These are phyloP conservation scores for Talaromyces islandicus DNA, from an alignment of 2,329 filamentous ascomycete genomes.

Conservation along the genomic window DNA sequence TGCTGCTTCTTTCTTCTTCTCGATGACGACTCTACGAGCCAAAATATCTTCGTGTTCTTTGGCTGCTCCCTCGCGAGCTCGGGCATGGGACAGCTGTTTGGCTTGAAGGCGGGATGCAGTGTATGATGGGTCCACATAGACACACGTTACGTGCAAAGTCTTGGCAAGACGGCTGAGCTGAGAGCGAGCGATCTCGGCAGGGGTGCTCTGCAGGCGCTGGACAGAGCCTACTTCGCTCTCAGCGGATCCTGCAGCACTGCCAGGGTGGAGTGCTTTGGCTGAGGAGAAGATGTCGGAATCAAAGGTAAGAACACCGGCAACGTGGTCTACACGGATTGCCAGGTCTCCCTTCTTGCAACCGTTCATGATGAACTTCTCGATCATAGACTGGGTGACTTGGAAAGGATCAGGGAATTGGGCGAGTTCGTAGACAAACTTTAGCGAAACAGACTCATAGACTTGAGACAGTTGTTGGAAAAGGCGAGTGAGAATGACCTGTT, in stretches of 20 bases:
- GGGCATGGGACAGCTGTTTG: slow-evolving; percentile 71
- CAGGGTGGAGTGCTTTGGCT: slow-evolving; percentile 81
- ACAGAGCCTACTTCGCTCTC: slow-evolving; percentile 79
- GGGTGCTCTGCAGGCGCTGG: slow-evolving; percentile 94
- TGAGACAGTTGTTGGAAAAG: slow-evolving; percentile 98
- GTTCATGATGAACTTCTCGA: slow-evolving; percentile 99
- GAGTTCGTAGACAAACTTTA: slow-evolving; percentile 86
- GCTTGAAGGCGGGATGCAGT: slow-evolving; percentile 74
- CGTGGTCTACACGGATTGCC: slow-evolving; percentile 92
- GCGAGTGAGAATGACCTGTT: slow-evolving; percentile 96
- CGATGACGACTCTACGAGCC: slow-evolving; percentile 80
- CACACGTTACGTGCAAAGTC: slow-evolving; percentile 85
- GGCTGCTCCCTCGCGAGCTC: slow-evolving; percentile 81
- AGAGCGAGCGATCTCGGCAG: slow-evolving; percentile 92
- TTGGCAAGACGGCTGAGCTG: slow-evolving; percentile 89
- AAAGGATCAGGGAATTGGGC: slow-evolving; percentile 95
- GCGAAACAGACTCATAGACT: slow-evolving; percentile 96
- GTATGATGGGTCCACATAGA: slow-evolving; percentile 89
- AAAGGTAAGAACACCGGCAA: slow-evolving; percentile 90
- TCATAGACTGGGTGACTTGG: slow-evolving; percentile 81
- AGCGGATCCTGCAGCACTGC: slow-evolving; percentile 77
- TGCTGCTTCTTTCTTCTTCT: slow-evolving; percentile 96
- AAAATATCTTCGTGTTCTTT: slow-evolving; percentile 84
- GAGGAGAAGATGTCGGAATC: slow-evolving; percentile 98
- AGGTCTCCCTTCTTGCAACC: slow-evolving; percentile 99